A percentile compares a stretch with the other conserved stretches of the same genome.
These are phyloP conservation scores for Rutstroemia sydowiana DNA, from an alignment of 2,329 filamentous ascomycete genomes.

Conservation along the genomic window DNA sequence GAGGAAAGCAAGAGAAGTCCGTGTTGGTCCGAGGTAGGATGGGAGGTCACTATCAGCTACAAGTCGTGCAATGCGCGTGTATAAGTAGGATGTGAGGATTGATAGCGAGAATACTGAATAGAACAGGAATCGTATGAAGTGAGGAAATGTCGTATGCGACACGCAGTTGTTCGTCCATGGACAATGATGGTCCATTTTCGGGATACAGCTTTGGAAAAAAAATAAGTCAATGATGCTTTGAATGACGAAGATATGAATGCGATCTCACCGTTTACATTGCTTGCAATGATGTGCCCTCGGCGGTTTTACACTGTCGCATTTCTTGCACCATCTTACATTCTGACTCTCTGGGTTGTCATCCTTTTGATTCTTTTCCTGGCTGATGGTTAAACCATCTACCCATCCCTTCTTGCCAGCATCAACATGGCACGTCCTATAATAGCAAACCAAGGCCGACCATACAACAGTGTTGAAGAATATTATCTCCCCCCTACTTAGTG, in stretches of 20 bases:
- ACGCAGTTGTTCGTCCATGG: slow-evolving; percentile 82
- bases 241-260: neutral
- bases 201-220: slow-evolving; percentile 47
- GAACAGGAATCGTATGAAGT: slow-evolving; percentile 72
- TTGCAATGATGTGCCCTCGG: slow-evolving; percentile 76
- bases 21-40: slow-evolving; percentile 64
- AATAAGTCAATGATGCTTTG: slow-evolving; percentile 1
- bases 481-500: slow-evolving; percentile 49
- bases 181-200: slow-evolving; percentile 82
- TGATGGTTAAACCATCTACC: slow-evolving; percentile 16
- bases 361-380: neutral
- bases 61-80: slow-evolving; percentile 48
- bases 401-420: slow-evolving; percentile 47
- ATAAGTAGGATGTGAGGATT: slow-evolving; percentile 53
- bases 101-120: slow-evolving; percentile 58
- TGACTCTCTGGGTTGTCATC: slow-evolving; percentile 18
- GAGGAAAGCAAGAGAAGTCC: slow-evolving; percentile 51
- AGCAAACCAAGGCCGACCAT: slow-evolving; percentile 37
- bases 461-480: slow-evolving; percentile 61
- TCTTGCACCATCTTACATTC: slow-evolving; percentile 59
- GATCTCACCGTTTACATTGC: slow-evolving; percentile 52
- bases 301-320: slow-evolving; percentile 68
- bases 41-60: slow-evolving; percentile 62
- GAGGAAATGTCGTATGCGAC: slow-evolving; percentile 71
- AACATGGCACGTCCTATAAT: slow-evolving; percentile 53